Conservation (phyloP, 257 asterid species). For the Jaltomata sinuosa region DNA sequence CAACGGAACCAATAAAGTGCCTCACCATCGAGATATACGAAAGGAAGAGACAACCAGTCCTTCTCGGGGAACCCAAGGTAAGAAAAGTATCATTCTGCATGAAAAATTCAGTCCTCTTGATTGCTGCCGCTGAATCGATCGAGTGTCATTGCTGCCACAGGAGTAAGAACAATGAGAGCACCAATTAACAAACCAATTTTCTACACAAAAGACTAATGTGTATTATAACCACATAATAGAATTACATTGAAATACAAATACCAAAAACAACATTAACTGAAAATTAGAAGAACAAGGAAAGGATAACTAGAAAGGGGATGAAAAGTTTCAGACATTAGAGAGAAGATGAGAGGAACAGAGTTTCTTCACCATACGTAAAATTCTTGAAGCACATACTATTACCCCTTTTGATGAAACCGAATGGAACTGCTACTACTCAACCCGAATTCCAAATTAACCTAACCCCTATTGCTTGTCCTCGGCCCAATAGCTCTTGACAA, state of each 20-base stretch:
- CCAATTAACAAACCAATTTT: no score
- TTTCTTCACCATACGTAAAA: no score
- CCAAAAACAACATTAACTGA: no score
- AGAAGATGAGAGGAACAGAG: no score
- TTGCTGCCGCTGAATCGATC: not conserved
- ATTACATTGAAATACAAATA: no score
- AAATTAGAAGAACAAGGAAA: no score
- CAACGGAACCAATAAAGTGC: not conserved
- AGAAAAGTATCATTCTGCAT: accelerated
- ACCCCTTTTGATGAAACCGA: not conserved
- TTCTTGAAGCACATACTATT: not conserved
- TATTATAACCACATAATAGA: no score
- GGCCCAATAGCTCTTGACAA: no score
- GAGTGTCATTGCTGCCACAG: not conserved
- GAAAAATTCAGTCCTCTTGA: not conserved
- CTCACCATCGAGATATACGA: not conserved
- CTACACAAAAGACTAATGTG: no score
- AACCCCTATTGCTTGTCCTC: no score
- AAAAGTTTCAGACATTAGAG: no score
- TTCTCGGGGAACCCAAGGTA: not conserved
- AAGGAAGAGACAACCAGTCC: not conserved
- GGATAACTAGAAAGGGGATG: no score
- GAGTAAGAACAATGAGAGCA: not conserved
- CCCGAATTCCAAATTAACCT: not conserved
- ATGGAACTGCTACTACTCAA: not conserved